Evolutionary conservation across 2,329 filamentous ascomycete species (phyloP), one percentile per base, ranked within the genome.

Genomic region (Exophiala aquamarina): DNA sequence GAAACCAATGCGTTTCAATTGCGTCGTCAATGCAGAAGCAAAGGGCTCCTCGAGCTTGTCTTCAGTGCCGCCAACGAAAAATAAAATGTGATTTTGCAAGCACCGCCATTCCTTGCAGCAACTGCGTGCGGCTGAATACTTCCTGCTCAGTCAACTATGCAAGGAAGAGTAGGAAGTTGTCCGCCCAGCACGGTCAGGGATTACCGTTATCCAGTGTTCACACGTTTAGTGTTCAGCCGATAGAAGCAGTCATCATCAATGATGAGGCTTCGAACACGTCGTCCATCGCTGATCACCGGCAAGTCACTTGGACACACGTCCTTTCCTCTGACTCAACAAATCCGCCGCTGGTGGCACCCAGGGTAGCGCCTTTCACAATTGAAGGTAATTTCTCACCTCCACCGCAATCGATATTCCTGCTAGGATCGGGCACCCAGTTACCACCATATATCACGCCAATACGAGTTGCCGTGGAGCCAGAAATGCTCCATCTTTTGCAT

Each of bases 1-100:
- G n/a, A n/a, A n/a, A n/a, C n/a, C n/a, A n/a, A n/a, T n/a, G n/a
- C n/a, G n/a, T n/a, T n/a, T n/a, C n/a, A n/a, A n/a, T n/a, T n/a
- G n/a, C n/a, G n/a, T 11, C 23, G 6, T 11, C 18, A 9, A 38
- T 38, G 35, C 4, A 7, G 18, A 15, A 21, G 18, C 14, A 7
- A 19, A 38, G 35, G 18, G 35, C 35, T 38, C 35, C 35, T 8
- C 9, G 19, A 38, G 35, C 35, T 19, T 38, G 35, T 38, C 35
- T 17, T 17, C 14, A 15, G 13, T 38, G 35, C 18, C 8, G 35
- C 8, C 14, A 21, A 8, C 35, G 35, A 38, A 38, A 38, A 19
- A 21, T 38, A 7, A 38, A 38, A 38, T 38, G 35, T 19, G 35
- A 38, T 38, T 8, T 38, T n/a, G 9, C 35, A 17, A 38, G 19